phyloP scores from a whole-genome alignment of 768 basidiomycete species.

The Amanita jacksonii region DNA sequence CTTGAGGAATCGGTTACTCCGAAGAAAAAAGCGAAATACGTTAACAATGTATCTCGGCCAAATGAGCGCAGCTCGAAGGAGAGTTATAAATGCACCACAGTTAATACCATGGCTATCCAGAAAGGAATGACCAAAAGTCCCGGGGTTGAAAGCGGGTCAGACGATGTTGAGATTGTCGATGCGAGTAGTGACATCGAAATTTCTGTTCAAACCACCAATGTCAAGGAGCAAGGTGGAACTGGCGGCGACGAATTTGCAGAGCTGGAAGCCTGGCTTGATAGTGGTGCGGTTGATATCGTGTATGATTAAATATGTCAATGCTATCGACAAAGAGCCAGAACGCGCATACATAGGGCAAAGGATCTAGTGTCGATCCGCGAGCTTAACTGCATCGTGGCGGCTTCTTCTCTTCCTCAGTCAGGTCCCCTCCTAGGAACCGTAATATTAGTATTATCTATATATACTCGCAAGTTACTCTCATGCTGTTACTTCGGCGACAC shows the following conservation, averaged over 20 bases:
- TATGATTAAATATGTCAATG: slow-evolving; percentile 12
- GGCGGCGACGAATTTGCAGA: slow-evolving; percentile 47
- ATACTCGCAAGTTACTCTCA: neutral
- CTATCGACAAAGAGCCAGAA: too few species aligned
- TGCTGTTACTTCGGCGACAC: slow-evolving; percentile 22
- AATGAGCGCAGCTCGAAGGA: neutral
- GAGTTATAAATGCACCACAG: too few species aligned
- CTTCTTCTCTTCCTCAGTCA: too few species aligned
- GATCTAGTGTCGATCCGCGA: too few species aligned
- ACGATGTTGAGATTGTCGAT: slow-evolving; percentile 2
- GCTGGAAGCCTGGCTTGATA: slow-evolving; percentile 60
- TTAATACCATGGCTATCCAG: too few species aligned
- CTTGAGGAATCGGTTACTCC: neutral
- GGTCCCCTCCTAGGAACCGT: too few species aligned
- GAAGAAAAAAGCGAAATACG: slow-evolving; percentile 7
- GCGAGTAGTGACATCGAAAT: neutral
- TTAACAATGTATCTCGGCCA: neutral
- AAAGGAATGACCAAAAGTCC: too few species aligned
- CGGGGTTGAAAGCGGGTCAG: too few species aligned
- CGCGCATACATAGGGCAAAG: too few species aligned
- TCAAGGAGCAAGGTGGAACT: slow-evolving; percentile 10
- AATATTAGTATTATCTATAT: too few species aligned
- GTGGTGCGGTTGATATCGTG: slow-evolving; percentile 50
- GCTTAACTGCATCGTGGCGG: too few species aligned
- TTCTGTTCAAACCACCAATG: neutral